These are phyloP conservation scores for Phytophthora agathidicida DNA, from an alignment of 352 stramenopile species.

Conservation along the genomic window DNA sequence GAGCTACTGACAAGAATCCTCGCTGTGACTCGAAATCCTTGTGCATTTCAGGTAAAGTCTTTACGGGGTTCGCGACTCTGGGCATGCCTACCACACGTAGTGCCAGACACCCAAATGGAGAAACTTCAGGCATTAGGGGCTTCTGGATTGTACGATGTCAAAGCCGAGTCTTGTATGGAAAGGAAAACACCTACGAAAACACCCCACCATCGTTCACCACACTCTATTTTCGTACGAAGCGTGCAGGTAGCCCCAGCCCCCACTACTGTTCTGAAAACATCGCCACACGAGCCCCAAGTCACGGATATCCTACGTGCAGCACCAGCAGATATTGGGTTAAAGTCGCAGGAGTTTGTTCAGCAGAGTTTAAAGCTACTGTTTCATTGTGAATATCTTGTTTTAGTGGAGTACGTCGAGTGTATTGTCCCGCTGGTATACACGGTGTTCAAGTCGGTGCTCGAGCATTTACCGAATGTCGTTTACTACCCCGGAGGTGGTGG, in stretches of 20 bases:
- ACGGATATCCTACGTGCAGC: no score
- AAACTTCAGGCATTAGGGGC: neutral
- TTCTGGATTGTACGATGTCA: no score
- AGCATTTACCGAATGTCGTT: slow-evolving; percentile 32
- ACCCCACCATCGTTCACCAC: no score
- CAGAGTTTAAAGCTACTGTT: slow-evolving; percentile 35
- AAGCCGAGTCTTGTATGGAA: no score
- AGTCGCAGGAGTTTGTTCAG: slow-evolving; percentile 4
- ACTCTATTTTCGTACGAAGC: no score
- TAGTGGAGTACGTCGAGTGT: slow-evolving; percentile 44
- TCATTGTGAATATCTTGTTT: slow-evolving; percentile 32
- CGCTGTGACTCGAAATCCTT: slow-evolving; percentile 6
- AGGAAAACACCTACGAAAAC: no score
- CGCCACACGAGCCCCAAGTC: no score
- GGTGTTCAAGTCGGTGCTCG: slow-evolving; percentile 32
- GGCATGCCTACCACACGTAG: neutral
- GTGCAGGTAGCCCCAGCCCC: no score
- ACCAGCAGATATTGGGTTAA: neutral
- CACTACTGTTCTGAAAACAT: no score
- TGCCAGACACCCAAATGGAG: neutral
- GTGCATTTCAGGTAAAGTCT: neutral
- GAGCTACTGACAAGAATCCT: neutral
- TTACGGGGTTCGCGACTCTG: neutral
- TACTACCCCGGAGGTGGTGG: slow-evolving; percentile 30
- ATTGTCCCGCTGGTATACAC: slow-evolving; percentile 37